These are phyloP conservation scores for Colletotrichum eremochloae DNA, from an alignment of 2,329 filamentous ascomycete genomes.

Conservation along the genomic window DNA sequence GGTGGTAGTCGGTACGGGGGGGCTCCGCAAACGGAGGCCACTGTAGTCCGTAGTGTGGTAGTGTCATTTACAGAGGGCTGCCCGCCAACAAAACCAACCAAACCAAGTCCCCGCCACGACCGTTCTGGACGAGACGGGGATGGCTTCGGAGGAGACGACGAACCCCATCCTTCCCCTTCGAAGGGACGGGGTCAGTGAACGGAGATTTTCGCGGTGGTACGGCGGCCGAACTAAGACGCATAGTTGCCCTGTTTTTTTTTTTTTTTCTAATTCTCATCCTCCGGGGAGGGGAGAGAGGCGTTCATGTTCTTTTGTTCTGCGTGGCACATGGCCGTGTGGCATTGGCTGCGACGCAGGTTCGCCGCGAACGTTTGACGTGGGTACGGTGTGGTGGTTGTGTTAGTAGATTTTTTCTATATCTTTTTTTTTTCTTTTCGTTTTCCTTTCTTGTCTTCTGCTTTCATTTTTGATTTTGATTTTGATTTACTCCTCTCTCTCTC, in stretches of 20 bases:
- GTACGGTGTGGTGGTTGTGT: not conserved
- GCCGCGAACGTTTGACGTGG: slow-evolving; percentile 1
- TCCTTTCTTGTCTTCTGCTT: not conserved
- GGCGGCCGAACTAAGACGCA: slow-evolving; percentile 27
- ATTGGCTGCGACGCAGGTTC: not conserved
- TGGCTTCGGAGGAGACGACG: too few relatives aligned
- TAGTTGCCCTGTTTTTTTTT: not conserved
- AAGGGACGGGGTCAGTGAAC: not conserved
- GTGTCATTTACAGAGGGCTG: too few relatives aligned
- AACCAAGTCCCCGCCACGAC: too few relatives aligned
- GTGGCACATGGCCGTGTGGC: not conserved
- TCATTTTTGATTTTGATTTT: too few relatives aligned
- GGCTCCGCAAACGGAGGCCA: too few relatives aligned
- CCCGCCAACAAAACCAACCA: too few relatives aligned
- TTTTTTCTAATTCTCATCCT: not conserved
- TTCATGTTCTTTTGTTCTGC: not conserved
- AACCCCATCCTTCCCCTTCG: too few relatives aligned
- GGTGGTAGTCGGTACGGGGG: too few relatives aligned
- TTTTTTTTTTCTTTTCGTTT: not conserved
- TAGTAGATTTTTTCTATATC: not conserved
- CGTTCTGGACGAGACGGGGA: too few relatives aligned
- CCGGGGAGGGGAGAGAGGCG: not conserved
- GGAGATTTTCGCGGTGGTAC: slow-evolving; percentile 38
- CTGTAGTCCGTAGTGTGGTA: too few relatives aligned
- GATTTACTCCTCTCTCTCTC: too few relatives aligned